Evolutionary conservation across 2,329 filamentous ascomycete species (phyloP), one percentile per base, ranked within the genome.

Genomic region (Aspergillus tamarii): DNA sequence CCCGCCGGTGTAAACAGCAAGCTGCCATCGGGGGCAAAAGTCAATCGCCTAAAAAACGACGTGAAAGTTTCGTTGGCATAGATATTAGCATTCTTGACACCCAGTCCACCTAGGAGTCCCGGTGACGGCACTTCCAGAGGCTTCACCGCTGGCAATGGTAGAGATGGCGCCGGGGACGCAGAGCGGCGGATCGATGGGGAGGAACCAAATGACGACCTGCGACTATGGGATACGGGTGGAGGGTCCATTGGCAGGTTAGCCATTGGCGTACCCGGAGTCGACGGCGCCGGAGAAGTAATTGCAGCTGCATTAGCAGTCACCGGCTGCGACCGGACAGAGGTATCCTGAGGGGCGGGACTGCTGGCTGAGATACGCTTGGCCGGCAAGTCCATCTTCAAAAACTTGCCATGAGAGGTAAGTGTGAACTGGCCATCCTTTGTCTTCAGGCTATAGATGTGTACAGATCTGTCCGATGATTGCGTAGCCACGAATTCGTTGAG

Each of bases 401-500:
- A 85, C 76, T 94, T 94, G 65, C 91, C 88, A 75, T 90, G 89
- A 23, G 92, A 89, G 61, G 85, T 86, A 57, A 99, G 84, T 0
- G 93, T 93, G 75, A 97, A 97, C 70, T 96, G 93, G 34, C 95
- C 95, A 72, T 99, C 95, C 75, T 98, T 99, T 26, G 92, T 97
- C 82, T 93, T 96, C 67, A 99, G 83, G 0, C 91, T 94, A 81
- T 99, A 99, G 69, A 99, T 95, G 78, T 99, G 96, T 16, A 98
- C 94, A 2, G 95, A 97, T 75, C 95, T 91, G 80, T 99, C 95
- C 6, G 95, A 99, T 8, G 95, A 99, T 76, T 99, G 95, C 1
- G 95, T 99, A 43, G 95, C 95, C 64, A 99, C 94, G 77, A 94
- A 99, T 81, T 99, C 95, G 80, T 98, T 98, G 61, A 97, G 82